Conservation (phyloP, 768 basidiomycete species). For the Russula virescens region DNA sequence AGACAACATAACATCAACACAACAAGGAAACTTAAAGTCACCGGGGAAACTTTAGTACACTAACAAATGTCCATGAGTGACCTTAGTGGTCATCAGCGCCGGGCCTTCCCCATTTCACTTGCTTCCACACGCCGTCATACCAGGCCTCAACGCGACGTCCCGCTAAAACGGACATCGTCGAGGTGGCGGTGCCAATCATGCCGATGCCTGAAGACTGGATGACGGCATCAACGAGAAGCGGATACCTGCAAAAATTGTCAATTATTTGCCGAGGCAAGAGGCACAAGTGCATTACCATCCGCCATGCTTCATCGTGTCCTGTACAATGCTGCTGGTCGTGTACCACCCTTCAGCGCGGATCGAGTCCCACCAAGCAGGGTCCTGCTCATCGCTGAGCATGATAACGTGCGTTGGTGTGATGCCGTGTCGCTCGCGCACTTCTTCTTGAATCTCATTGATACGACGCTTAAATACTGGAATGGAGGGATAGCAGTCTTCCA, state of each 20-base stretch:
- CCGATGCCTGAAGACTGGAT: slow-evolving; percentile 63
- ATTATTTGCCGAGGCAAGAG: background rate
- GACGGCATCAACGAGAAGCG: slow-evolving; percentile 65
- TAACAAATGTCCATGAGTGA: background rate
- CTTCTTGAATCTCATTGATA: slow-evolving; percentile 34
- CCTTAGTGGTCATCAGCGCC: slow-evolving; percentile 52
- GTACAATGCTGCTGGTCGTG: slow-evolving; percentile 30
- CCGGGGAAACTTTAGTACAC: too few species aligned
- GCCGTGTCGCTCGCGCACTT: slow-evolving; percentile 31
- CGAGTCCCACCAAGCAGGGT: slow-evolving; percentile 38
- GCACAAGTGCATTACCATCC: slow-evolving; percentile 30
- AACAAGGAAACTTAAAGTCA: too few species aligned
- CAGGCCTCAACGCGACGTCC: slow-evolving; percentile 62
- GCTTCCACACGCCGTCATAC: slow-evolving; percentile 48
- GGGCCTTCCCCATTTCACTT: slow-evolving; percentile 53
- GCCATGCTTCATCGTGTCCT: slow-evolving; percentile 33
- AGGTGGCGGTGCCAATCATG: slow-evolving; percentile 64
- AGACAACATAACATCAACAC: background rate
- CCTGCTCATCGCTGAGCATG: slow-evolving; percentile 40
- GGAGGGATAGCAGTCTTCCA: slow-evolving; percentile 37
- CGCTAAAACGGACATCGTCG: slow-evolving; percentile 67
- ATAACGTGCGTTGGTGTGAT: slow-evolving; percentile 33
- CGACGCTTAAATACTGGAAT: slow-evolving; percentile 28
- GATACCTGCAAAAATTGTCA: slow-evolving; percentile 46
- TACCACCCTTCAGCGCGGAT: slow-evolving; percentile 35